Conservation (phyloP, 2,329 filamentous ascomycete genomes). For the Ophiostoma montium region DNA sequence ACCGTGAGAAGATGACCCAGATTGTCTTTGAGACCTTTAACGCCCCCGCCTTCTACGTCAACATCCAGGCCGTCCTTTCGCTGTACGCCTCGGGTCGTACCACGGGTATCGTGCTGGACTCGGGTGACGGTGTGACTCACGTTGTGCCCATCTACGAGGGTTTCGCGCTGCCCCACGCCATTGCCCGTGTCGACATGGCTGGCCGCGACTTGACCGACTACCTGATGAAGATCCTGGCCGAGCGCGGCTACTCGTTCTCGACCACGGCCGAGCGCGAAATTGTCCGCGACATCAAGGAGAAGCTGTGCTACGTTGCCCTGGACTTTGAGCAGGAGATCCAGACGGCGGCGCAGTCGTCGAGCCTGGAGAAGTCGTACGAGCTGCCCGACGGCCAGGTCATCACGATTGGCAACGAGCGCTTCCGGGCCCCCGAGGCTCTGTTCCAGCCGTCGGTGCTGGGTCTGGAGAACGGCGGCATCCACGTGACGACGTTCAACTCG, state of each 20-base stretch:
- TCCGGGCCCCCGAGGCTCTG: constrained; percentile 98
- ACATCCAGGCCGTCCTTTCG: constrained; percentile 97
- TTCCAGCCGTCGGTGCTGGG: constrained; percentile 98
- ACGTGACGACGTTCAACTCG: constrained; percentile 99
- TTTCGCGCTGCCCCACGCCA: constrained; percentile 99
- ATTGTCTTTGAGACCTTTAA: constrained; percentile 99
- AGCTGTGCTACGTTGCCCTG: constrained; percentile 99
- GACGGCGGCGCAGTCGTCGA: constrained; percentile 97
- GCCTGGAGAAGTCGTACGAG: constrained; percentile 99
- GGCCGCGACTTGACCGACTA: constrained; percentile 99
- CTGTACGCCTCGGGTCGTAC: constrained; percentile 99
- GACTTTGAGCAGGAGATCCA: constrained; percentile 99
- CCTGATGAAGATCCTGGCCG: constrained; percentile 99
- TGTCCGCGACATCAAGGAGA: constrained; percentile 99
- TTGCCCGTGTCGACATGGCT: constrained; percentile 99
- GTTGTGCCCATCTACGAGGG: constrained; percentile 99
- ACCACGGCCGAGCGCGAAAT: constrained; percentile 99
- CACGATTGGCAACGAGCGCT: constrained; percentile 99
- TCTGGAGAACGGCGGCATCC: constrained; percentile 97
- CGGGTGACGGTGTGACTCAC: constrained; percentile 99
- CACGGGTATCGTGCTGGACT: constrained; percentile 99
- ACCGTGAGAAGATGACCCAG: constrained; percentile 99
- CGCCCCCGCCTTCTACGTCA: constrained; percentile 99
- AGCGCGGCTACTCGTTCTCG: constrained; percentile 99
- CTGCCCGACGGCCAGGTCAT: constrained; percentile 98